Conservation (phyloP, 164 flowering plant species). For the Macadamia tetraphylla region DNA sequence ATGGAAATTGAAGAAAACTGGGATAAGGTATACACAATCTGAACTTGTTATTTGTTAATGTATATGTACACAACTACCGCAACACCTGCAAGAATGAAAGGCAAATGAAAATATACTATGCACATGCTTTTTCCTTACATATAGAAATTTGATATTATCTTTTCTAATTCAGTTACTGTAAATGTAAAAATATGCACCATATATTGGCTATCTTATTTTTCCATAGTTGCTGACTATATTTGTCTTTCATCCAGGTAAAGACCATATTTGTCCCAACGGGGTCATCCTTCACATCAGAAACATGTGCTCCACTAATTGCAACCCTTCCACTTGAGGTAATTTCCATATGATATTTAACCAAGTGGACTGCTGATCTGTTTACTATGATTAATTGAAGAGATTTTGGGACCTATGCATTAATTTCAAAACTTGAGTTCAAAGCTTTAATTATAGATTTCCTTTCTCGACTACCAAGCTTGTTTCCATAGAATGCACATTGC, state of each 20-base stretch:
- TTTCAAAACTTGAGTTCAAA: neutral
- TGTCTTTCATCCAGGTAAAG: slow-evolving; percentile 53
- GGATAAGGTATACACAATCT: slow-evolving; percentile 60
- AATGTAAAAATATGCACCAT: neutral
- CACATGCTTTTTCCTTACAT: no score
- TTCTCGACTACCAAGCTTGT: neutral
- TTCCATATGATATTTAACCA: neutral
- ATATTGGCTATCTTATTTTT: neutral
- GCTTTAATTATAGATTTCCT: neutral
- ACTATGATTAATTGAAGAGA: neutral
- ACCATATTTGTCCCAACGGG: slow-evolving; percentile 74
- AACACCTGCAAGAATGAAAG: neutral
- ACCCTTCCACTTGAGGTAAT: slow-evolving; percentile 90
- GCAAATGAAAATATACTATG: neutral
- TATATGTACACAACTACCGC: neutral
- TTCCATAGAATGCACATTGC: neutral
- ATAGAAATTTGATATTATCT: neutral
- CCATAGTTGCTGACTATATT: neutral
- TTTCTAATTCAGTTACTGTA: neutral
- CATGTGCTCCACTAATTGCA: slow-evolving; percentile 78
- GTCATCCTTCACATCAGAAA: slow-evolving; percentile 50
- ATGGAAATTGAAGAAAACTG: slow-evolving; percentile 95
- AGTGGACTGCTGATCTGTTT: neutral
- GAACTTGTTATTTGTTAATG: neutral
- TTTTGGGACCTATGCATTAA: neutral